These are phyloP conservation scores for Aspergillus uvarum DNA, from an alignment of 2,329 filamentous ascomycete species.

Conservation along the genomic window DNA sequence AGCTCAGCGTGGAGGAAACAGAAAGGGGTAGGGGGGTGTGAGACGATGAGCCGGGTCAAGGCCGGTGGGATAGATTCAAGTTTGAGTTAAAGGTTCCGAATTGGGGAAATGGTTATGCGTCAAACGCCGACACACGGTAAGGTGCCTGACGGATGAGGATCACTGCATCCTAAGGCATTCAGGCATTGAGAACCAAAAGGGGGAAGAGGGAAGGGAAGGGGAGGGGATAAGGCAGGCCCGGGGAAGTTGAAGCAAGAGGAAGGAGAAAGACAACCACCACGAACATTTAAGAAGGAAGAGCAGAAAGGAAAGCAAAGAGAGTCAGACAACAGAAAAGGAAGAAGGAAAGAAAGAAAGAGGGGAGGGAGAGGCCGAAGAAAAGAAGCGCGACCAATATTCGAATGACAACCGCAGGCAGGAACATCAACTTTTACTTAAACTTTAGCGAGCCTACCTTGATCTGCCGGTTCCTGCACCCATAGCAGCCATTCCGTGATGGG, in stretches of 20 bases:
- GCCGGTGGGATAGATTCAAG: neutral
- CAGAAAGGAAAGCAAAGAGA: neutral
- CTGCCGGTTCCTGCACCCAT: constrained; percentile 20
- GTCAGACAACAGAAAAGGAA: neutral
- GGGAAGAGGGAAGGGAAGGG: neutral
- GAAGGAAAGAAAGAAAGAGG: neutral
- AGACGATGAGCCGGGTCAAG: too few species aligned
- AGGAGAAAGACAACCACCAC: too few species aligned
- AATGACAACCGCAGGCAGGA: neutral
- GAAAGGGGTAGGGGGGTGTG: too few species aligned
- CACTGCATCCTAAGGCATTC: constrained; percentile 3
- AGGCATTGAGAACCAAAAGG: neutral
- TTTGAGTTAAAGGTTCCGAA: neutral
- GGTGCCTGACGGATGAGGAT: neutral
- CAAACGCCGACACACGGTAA: neutral
- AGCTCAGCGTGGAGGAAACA: neutral
- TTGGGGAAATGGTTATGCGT: neutral
- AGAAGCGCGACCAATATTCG: neutral
- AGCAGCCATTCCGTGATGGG: constrained; percentile 19
- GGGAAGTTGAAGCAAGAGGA: too few species aligned
- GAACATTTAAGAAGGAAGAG: too few species aligned
- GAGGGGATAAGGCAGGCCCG: too few species aligned
- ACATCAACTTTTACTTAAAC: constrained; percentile 3
- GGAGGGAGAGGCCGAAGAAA: neutral
- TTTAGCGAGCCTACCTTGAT: constrained; percentile 22